Base-by-base conservation (phyloP, 1,284 basidiomycete genomes). In the Naganishia sp. region DNA sequence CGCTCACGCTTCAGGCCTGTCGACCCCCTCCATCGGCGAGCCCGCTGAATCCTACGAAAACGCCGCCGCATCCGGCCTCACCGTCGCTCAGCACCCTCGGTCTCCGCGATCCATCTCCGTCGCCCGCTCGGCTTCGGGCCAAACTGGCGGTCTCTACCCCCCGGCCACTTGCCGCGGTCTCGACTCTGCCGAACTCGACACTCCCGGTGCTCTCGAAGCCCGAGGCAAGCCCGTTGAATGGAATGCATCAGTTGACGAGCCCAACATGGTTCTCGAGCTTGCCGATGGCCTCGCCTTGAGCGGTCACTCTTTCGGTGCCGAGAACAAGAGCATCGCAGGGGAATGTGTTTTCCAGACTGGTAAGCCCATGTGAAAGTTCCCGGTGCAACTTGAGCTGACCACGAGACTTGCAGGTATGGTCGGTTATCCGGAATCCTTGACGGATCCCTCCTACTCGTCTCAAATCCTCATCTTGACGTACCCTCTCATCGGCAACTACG, bases 271-370 rank as follows among this genome's bases (percentile, higher is more conserved):
- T 55, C 84, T 99, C 67, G 94, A 99, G 81, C 85, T 99, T 66
- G 86, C 86, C 60, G 95, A 99, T 80, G 95, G 95, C 15, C 87
- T 91, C 68, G 88, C 90, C 1, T 92, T 88, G 75, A 84, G 88
- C 65, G 96, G 96, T 55, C 88, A 92, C 77, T 92, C 90, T 77
- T 99, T 99, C 76, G 96, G 96, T 74, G 93, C 93, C 3, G 84
- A 90, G 73, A 86, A 85, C 64, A 95, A 93, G 83, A 94, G 91
- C 79, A 84, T 97, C 58, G 86, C 94, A 23, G 96, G 96, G 73
- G 96, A 99, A 86, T 98, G 95, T 79, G 96, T 99, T 76, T 99
- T 99, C 83, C 95, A 98, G 83, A 99, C 96, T 63, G 95, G 95
- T 96, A 76, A 80, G 89, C 79, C 66, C 63, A 64, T 66, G 42